Evolutionary conservation across 2,329 filamentous ascomycete species (phyloP).

Genomic region (Venturia aucupariae): DNA sequence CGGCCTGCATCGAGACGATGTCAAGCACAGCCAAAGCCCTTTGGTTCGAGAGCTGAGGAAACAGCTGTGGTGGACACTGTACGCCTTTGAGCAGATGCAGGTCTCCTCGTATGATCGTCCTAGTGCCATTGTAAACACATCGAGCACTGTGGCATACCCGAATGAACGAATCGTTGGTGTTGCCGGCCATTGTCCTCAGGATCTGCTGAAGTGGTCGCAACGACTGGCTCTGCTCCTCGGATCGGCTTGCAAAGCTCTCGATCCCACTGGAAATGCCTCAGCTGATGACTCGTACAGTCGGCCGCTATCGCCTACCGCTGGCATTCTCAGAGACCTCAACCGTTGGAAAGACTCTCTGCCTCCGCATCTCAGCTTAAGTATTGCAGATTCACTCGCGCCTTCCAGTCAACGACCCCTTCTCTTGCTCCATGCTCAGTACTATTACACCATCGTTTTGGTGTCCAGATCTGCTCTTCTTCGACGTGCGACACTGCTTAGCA

Average conservation of each 20-base stretch:
- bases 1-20: slow-evolving; percentile 35
- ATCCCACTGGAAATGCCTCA: slow-evolving; percentile 21
- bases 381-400: slow-evolving; percentile 25
- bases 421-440: slow-evolving; percentile 32
- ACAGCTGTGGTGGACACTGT: slow-evolving; percentile 28
- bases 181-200: slow-evolving; percentile 25
- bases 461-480: slow-evolving; percentile 32
- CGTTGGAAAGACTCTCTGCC: slow-evolving; percentile 32
- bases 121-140: slow-evolving; percentile 33
- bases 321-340: slow-evolving; percentile 30
- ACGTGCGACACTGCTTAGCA: slow-evolving; percentile 26
- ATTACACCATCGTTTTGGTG: slow-evolving; percentile 32
- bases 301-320: slow-evolving; percentile 30
- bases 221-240: slow-evolving; percentile 29
- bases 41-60: slow-evolving; percentile 25
- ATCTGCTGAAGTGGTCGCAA: slow-evolving; percentile 32
- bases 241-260: slow-evolving; percentile 30
- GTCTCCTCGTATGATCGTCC: slow-evolving; percentile 37
- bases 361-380: slow-evolving; percentile 28
- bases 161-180: slow-evolving; percentile 30
- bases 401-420: slow-evolving; percentile 30
- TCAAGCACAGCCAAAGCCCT: slow-evolving; percentile 27
- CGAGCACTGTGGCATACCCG: slow-evolving; percentile 27
- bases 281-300: slow-evolving; percentile 30
- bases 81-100: slow-evolving; percentile 31